Percentiles rank a stretch among this genome's conserved stretches.
Conservation (phyloP, 371 early-diverging fungal genomes). For the Syncephalastrum racemosum region DNA sequence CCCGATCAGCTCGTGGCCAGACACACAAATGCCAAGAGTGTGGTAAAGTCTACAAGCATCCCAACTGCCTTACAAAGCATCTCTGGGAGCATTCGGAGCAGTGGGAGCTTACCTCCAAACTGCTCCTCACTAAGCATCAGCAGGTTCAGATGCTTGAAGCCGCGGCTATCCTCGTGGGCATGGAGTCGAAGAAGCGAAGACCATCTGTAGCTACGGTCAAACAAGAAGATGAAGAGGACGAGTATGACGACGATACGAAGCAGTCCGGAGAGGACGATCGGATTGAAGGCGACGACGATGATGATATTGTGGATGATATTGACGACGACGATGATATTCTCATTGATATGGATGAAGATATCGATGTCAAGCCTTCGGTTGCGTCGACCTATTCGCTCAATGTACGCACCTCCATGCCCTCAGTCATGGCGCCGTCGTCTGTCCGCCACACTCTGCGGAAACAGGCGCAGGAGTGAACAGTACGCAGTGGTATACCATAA, state of each 20-base stretch:
- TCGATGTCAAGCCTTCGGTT: too few relatives aligned
- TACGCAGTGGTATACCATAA: too few relatives aligned
- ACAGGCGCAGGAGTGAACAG: too few relatives aligned
- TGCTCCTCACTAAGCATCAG: constrained; percentile 70
- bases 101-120: constrained; percentile 65
- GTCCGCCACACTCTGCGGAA: too few relatives aligned
- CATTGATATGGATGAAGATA: constrained; percentile 1
- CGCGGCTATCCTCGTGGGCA: constrained; percentile 54
- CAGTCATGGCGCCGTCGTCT: too few relatives aligned
- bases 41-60: constrained; percentile 59
- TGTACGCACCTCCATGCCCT: too few relatives aligned
- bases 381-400: too few relatives aligned
- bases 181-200: constrained; percentile 21
- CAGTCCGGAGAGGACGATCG: background rate
- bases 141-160: constrained; percentile 70
- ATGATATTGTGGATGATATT: background rate
- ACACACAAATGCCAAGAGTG: constrained; percentile 45
- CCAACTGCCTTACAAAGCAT: constrained; percentile 67
- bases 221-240: background rate
- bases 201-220: background rate
- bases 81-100: constrained; percentile 72
- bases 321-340: constrained; percentile 10
- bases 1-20: background rate
- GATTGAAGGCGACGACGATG: background rate
- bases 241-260: constrained; percentile 7